Evolutionary conservation across 2,329 filamentous ascomycete species (phyloP), one percentile per base, ranked within the genome.

Genomic region (Emergomyces africanus): DNA sequence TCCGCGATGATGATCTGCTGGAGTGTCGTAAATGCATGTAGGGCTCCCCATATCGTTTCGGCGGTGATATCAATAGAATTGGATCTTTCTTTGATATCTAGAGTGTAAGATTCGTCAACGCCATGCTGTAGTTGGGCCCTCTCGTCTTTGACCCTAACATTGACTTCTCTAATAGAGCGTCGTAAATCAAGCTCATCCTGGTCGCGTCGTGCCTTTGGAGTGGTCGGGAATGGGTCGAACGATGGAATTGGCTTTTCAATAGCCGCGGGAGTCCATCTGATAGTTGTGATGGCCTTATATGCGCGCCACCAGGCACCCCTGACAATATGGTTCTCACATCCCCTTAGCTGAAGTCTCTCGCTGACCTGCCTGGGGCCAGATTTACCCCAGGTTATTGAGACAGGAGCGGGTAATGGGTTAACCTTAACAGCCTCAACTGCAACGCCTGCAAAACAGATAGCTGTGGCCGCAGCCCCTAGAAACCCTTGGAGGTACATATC

Each of bases 21-120:
- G 57, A 82, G 70, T n/a, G 80, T 82, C 23, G 78, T 81, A 63
- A 82, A 78, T 10, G 79, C 80, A 65, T 81, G 79, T 12, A 82
- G 72, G 20, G 77, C 79, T 42, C 80, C 80, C 72, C 79, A 82
- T 51, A 78, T 72, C 0, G 80, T 82, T 66, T 77, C 68, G 30
- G 80, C 75, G 1, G 71, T 74, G 63, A 82, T 76, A 9, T 74
- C 65, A 59, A 82, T 69, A 3, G 68, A 69, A 39, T 69, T 66
- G 2, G 78, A 77, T 23, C 66, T 67, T 5, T 70, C 62, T 0
- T 67, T 62, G 42, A 81, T 73, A 20, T 75, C 70, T 23, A 82
- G 64, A 0, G 75, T 79, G 66, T 82, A 82, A n/a, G 79, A 81
- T 64, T 82, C 80, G 59, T 82, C 78, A 25, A 82, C 79, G 3